phyloP scores from a whole-genome alignment of 768 basidiomycete genomes.

The Termitomyces bulborhizus region DNA sequence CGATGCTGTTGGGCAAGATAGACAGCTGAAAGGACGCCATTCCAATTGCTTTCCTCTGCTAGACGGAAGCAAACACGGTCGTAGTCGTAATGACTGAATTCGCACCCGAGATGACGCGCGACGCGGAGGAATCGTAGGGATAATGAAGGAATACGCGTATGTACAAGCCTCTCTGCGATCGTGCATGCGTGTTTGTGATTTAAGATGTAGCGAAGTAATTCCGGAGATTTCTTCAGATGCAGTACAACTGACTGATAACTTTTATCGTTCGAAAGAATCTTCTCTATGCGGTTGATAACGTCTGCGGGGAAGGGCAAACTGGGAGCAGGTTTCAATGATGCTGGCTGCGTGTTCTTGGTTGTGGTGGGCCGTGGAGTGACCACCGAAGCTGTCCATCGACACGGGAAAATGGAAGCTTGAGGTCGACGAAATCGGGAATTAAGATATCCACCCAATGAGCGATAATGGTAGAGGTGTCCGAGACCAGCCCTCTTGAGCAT shows the following conservation, averaged over 20 bases:
- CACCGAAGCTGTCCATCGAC: slow-evolving; percentile 6
- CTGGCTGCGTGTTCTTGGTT: neutral
- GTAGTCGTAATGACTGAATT: slow-evolving; percentile 49
- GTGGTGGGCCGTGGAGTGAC: neutral
- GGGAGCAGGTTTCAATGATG: neutral
- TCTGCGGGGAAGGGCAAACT: slow-evolving; percentile 3
- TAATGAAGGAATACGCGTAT: slow-evolving; percentile 26
- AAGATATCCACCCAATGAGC: slow-evolving; percentile 18
- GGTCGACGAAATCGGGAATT: slow-evolving; percentile 6
- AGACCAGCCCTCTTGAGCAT: slow-evolving; percentile 65
- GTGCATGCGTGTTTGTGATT: slow-evolving; percentile 26
- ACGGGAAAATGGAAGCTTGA: neutral
- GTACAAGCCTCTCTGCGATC: slow-evolving; percentile 26
- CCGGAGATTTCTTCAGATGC: slow-evolving; percentile 14
- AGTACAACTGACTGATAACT: slow-evolving; percentile 7
- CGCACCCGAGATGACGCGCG: slow-evolving; percentile 43
- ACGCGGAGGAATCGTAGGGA: slow-evolving; percentile 42
- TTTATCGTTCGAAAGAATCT: slow-evolving; percentile 2
- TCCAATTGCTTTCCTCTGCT: slow-evolving; percentile 43
- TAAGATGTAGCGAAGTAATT: slow-evolving; percentile 21
- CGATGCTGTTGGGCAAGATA: slow-evolving; percentile 42
- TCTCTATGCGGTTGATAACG: slow-evolving; percentile 5
- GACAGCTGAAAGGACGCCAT: slow-evolving; percentile 39
- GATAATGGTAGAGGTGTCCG: slow-evolving; percentile 40
- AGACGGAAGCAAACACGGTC: slow-evolving; percentile 48